Evolutionary conservation across 2,329 filamentous ascomycete species (phyloP), one percentile per base, ranked within the genome.

Genomic region (Colletotrichum simmondsii): DNA sequence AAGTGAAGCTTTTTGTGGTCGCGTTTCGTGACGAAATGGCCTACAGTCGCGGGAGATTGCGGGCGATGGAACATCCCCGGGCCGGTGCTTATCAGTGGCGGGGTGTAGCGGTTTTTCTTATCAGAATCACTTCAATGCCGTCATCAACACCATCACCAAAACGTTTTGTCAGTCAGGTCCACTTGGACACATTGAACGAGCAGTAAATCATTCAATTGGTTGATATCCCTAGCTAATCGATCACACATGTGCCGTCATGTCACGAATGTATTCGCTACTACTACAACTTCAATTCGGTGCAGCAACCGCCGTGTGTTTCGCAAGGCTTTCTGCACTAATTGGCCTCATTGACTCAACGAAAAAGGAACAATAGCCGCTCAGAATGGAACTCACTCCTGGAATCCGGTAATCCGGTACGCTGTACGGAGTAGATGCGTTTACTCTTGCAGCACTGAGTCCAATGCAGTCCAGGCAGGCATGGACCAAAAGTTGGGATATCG

Each of bases 11-110:
- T 72, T 65, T 12, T 8, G 42, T 24, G 30, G 63, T 46, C 63
- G 71, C 68, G 66, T 65, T 71, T 68, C 68, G 67, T 71, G 68
- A 71, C 62, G 68, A 72, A 54, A 56, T 73, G 58, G 24, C 49
- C 42, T 49, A 49, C 42, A 3, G 19, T 49, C 19, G 19, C 57
- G 52, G 71, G 68, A 73, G 68, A 73, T 73, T 72, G 71, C 57
- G 71, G 71, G 67, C 68, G 57, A 24, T 71, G 71, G 71, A 72
- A 37, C 37, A 72, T 72, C 61, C 32, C 59, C 71, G 71, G 71
- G 66, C 71, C 71, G 71, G 16, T n/a, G 46, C 70, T 72, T 72
- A 70, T 72, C 65, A 26, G 46, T 58, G 46, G 49, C n/a, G 22
- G 32, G 30, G 32, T 56, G 52, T n/a, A 26, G 2, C 14, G 24